Percentiles rank a stretch among this genome's conserved stretches.
phyloP scores from a whole-genome alignment of 805 yeast genomes.

The Saturnispora dispora region DNA sequence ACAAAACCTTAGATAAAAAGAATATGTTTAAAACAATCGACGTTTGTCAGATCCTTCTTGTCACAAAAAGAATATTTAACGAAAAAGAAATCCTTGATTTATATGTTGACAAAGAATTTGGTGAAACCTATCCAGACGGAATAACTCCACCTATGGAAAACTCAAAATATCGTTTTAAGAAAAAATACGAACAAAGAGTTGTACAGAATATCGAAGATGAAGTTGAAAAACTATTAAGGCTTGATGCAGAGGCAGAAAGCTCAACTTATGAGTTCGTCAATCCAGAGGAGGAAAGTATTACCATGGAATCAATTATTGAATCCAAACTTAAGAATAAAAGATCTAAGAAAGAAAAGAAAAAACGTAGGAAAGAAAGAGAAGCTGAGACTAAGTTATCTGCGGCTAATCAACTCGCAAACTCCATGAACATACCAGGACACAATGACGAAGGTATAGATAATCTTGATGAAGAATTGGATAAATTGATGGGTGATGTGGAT shows the following conservation, averaged over 20 bases:
- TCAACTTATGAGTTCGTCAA: constrained; percentile 69
- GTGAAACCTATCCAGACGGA: constrained; percentile 60
- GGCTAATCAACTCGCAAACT: constrained; percentile 3
- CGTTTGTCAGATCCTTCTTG: constrained; percentile 74
- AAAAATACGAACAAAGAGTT: constrained; percentile 58
- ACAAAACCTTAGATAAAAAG: constrained; percentile 82
- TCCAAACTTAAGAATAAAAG: constrained; percentile 14
- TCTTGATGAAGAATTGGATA: constrained; percentile 20
- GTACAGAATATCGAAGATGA: constrained; percentile 70
- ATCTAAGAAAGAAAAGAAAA: constrained; percentile 19
- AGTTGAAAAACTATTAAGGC: constrained; percentile 64
- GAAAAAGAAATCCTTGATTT: constrained; percentile 40
- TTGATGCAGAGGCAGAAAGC: constrained; percentile 80
- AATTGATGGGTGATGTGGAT: constrained; percentile 15
- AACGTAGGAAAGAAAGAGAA: constrained; percentile 12
- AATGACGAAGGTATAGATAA: constrained; percentile 29
- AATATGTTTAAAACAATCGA: constrained; percentile 83
- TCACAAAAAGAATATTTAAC: constrained; percentile 42
- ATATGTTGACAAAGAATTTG: constrained; percentile 31
- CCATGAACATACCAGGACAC: constrained; percentile 16
- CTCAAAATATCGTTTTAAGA: constrained; percentile 62
- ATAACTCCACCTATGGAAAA: constrained; percentile 71
- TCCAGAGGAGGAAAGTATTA: constrained; percentile 12
- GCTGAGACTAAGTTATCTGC: not conserved
- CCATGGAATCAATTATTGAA: constrained; percentile 31